A percentile compares a stretch with the other conserved stretches of the same genome.
phyloP scores from a whole-genome alignment of 192 early-diverging fungal species.

The Pilobolus umbonatus region DNA sequence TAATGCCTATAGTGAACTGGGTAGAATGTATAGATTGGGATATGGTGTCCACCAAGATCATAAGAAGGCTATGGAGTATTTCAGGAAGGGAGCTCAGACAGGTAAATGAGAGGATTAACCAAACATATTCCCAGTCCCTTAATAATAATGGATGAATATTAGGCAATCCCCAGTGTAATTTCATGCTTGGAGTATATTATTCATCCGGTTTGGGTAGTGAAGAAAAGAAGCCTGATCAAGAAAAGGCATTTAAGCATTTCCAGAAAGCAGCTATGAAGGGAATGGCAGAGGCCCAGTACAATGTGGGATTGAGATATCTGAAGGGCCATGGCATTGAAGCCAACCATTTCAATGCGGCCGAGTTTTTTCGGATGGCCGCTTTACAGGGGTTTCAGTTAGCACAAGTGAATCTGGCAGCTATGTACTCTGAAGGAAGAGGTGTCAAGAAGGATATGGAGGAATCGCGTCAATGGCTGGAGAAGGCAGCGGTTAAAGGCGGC shows the following conservation, averaged over 20 bases:
- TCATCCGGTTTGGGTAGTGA: slow-evolving; percentile 13
- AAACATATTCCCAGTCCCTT: background rate
- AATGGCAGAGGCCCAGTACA: slow-evolving; percentile 51
- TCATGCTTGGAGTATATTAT: slow-evolving; percentile 35
- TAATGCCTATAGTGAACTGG: slow-evolving; percentile 37
- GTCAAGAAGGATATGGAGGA: slow-evolving; percentile 28
- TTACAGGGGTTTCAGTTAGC: slow-evolving; percentile 46
- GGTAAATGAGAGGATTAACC: slow-evolving; percentile 2
- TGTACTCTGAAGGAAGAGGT: slow-evolving; percentile 35
- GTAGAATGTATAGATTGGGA: slow-evolving; percentile 38
- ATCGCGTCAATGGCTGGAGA: slow-evolving; percentile 21
- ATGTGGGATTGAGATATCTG: slow-evolving; percentile 40
- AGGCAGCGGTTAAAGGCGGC: slow-evolving; percentile 27
- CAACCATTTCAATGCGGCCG: slow-evolving; percentile 40
- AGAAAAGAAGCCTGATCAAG: slow-evolving; percentile 19
- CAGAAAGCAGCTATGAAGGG: slow-evolving; percentile 47
- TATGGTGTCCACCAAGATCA: slow-evolving; percentile 37
- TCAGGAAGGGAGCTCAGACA: slow-evolving; percentile 25
- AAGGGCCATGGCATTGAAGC: slow-evolving; percentile 40
- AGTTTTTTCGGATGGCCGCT: slow-evolving; percentile 48
- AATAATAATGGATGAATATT: background rate
- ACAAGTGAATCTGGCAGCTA: slow-evolving; percentile 38
- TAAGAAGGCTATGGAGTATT: slow-evolving; percentile 26
- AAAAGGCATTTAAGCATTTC: slow-evolving; percentile 44
- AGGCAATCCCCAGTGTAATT: slow-evolving; percentile 34